These are phyloP conservation scores for Fusarium gaditjirri DNA, from an alignment of 2,329 filamentous ascomycete species.

Conservation along the genomic window DNA sequence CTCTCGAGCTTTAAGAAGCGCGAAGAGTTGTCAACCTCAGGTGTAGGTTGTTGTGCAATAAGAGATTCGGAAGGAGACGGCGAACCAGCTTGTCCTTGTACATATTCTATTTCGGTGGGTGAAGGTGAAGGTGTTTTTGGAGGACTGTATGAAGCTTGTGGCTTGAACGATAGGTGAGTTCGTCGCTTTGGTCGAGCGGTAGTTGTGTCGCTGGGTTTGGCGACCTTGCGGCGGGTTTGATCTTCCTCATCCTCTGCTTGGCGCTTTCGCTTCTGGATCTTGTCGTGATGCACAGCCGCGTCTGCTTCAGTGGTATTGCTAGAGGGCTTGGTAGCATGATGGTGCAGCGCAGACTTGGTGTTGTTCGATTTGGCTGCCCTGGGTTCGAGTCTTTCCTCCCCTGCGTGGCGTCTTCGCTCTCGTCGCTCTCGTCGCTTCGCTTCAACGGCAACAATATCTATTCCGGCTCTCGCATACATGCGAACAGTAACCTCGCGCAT, in stretches of 20 bases:
- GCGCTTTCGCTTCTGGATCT: not conserved
- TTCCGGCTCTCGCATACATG: fast-evolving
- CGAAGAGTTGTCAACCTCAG: not conserved
- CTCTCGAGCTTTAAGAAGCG: no score
- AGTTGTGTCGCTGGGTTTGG: not conserved
- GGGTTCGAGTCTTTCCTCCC: not conserved
- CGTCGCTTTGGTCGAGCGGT: not conserved
- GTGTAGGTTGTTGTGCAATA: not conserved
- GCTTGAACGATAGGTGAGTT: not conserved
- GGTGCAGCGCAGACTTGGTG: not conserved
- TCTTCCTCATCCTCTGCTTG: not conserved
- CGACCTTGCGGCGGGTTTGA: fast-evolving
- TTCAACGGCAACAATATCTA: not conserved
- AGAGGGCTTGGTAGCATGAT: not conserved
- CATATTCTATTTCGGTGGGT: fast-evolving
- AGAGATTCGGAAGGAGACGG: not conserved
- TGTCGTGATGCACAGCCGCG: fast-evolving
- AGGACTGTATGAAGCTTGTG: not conserved
- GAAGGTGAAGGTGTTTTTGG: not conserved
- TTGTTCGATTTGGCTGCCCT: not conserved
- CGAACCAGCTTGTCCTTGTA: not conserved
- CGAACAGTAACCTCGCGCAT: fast-evolving
- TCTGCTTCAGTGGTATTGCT: not conserved
- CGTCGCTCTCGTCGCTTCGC: not conserved
- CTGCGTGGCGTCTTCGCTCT: not conserved